phyloP scores from a whole-genome alignment of 129 eudicot genomes.

The Sambucus nigra region DNA sequence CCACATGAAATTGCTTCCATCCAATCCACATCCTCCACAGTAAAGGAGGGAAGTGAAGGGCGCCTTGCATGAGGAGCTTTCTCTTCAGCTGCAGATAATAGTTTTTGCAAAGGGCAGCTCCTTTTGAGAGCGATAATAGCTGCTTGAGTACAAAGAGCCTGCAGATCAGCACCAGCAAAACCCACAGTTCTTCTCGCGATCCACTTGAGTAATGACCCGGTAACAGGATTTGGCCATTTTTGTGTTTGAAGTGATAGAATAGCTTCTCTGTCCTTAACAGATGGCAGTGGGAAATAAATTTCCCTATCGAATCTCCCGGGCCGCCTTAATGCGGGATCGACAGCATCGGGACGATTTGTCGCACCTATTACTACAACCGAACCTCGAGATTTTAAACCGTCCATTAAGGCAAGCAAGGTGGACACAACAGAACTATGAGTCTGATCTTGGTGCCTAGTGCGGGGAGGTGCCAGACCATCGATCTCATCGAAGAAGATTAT shows the following conservation, averaged over 20 bases:
- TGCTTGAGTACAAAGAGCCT: conserved; percentile 95
- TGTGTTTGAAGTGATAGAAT: conserved; percentile 80
- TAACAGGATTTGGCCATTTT: conserved; percentile 81
- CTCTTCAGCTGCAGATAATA: conserved; percentile 59
- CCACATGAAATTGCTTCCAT: conserved; percentile 77
- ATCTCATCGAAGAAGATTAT: conserved; percentile 95
- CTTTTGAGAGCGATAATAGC: conserved; percentile 73
- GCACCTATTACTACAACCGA: conserved; percentile 98
- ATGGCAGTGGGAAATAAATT: conserved; percentile 81
- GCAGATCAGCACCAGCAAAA: conserved; percentile 98
- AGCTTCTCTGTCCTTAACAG: conserved; percentile 76
- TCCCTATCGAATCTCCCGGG: conserved; percentile 98
- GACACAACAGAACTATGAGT: conserved; percentile 98
- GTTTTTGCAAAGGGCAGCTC: conserved; percentile 61
- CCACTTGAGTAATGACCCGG: conserved; percentile 58
- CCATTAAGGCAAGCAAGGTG: conserved; percentile 86
- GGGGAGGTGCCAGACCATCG: conserved; percentile 94
- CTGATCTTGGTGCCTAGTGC: conserved; percentile 94
- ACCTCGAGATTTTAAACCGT: conserved; percentile 93
- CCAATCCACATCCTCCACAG: conserved; percentile 86
- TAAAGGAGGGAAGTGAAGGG: conserved; percentile 65
- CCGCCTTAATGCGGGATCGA: conserved; percentile 93
- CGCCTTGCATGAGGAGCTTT: conserved; percentile 32
- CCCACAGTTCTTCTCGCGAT: conserved; percentile 71
- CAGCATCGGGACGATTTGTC: conserved; percentile 94